These are phyloP conservation scores for Lepidium sativum DNA, from an alignment of 345 rosid genomes.

Conservation along the genomic window DNA sequence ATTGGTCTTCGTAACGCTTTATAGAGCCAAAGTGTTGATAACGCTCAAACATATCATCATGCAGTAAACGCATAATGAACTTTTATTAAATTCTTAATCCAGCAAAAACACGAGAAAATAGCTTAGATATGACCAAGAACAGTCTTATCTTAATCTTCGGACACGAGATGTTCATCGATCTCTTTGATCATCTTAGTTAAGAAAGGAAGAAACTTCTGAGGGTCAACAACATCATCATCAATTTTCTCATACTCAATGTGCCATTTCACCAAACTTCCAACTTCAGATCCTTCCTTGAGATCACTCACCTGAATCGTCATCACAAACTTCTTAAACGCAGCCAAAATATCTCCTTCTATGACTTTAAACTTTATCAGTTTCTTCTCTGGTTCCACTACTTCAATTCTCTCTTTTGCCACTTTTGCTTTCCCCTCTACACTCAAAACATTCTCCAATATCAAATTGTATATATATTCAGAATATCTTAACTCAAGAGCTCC, in stretches of 20 bases:
- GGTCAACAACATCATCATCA: not conserved
- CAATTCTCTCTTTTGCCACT: not conserved
- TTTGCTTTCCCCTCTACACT: not conserved
- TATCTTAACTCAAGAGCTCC: not conserved
- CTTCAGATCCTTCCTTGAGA: not conserved
- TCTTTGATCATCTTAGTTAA: not conserved
- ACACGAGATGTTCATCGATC: not conserved
- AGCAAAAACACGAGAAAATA: not conserved
- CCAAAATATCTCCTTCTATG: slow-evolving; percentile 3
- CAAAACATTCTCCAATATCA: not conserved
- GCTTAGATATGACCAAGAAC: not conserved
- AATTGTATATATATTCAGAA: not conserved
- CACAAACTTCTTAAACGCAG: not conserved
- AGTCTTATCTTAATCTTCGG: not conserved
- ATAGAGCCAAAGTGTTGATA: not conserved
- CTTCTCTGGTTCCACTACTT: not conserved
- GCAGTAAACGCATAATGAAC: not conserved
- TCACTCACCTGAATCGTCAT: not conserved
- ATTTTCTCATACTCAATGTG: not conserved
- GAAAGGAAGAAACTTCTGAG: not conserved
- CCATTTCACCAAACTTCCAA: slow-evolving; percentile 5
- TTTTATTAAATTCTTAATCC: not conserved
- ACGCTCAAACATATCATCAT: not conserved
- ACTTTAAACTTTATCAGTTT: not conserved
- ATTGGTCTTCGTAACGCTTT: not conserved